These are phyloP conservation scores for Prunus kanzakura DNA, from an alignment of 306 rosid genomes.

Conservation along the genomic window DNA sequence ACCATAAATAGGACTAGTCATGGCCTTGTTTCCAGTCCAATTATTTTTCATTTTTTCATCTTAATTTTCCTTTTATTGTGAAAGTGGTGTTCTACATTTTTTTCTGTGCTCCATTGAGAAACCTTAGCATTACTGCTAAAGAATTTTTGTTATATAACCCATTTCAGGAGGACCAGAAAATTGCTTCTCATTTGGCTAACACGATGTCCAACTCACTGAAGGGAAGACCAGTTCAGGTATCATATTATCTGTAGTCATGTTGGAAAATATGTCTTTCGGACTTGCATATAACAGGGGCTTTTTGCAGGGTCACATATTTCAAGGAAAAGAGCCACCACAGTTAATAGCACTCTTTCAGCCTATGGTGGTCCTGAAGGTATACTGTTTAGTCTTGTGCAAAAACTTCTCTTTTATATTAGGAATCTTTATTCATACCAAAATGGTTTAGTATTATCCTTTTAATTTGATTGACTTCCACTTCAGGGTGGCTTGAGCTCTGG, in stretches of 20 bases:
- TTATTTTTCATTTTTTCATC: not conserved
- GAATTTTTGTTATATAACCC: slow-evolving; percentile 19
- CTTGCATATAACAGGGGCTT: slow-evolving; percentile 28
- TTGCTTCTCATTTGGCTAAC: slow-evolving; percentile 76
- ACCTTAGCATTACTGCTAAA: slow-evolving; percentile 1
- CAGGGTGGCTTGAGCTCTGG: slow-evolving; percentile 98
- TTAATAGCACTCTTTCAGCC: slow-evolving; percentile 91
- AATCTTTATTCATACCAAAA: slow-evolving; percentile 1
- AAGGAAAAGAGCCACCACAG: slow-evolving; percentile 94
- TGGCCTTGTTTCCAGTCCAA: not conserved
- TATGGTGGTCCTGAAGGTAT: slow-evolving; percentile 92
- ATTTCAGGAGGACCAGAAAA: slow-evolving; percentile 86
- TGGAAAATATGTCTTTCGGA: slow-evolving; percentile 22
- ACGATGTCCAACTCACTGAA: slow-evolving; percentile 92
- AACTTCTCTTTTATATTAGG: not conserved
- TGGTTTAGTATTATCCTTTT: slow-evolving; percentile 1
- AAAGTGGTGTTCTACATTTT: not conserved
- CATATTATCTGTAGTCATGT: slow-evolving; percentile 27
- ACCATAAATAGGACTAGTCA: not conserved
- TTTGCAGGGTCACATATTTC: slow-evolving; percentile 83
- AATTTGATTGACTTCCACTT: slow-evolving; percentile 31
- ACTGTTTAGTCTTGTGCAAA: slow-evolving; percentile 17
- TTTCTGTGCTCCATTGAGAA: not conserved
- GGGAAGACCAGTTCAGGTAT: slow-evolving; percentile 99
- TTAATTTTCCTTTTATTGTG: not conserved